Evolutionary conservation across 495 filamentous ascomycete species (phyloP), one percentile per base, ranked within the genome.

Genomic region (Penicillium psychrofluorescens): DNA sequence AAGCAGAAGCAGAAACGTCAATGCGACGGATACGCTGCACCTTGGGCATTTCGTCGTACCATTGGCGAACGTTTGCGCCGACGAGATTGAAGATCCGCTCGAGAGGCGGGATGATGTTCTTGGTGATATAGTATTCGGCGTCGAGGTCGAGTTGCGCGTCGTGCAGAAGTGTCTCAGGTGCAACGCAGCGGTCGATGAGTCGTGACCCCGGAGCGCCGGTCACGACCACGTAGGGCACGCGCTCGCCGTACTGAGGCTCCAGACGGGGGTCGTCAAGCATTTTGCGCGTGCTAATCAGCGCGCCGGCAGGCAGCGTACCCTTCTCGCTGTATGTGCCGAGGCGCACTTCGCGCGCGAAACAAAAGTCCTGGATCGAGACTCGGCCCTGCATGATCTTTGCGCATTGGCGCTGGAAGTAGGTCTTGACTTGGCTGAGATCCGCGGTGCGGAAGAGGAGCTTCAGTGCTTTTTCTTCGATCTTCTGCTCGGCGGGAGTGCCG

Each of bases 21-120:
- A 84, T 57, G 36, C 73, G 72, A 27, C 79, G 76, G 32, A 91
- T 78, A 4, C 83, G 77, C 53, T 87, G 87, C 30, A 87, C 74
- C 61, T 94, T 95, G 15, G 92, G 92, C 88, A 95, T 95, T 62
- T 95, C 88, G 42, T 95, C 90, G 48, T 90, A 97, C 92, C 92
- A 98, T 43, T 78, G 73, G 11, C 86, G 73, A 10, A 97, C 86
- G 62, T 94, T 94, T 13, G 90, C 92, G 29, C 92, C 92, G 22
- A 97, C 88, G 10, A 98, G 80, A 59, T 94, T 95, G 74, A 98
- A 97, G 41, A 98, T 97, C 11, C 92, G 80, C 64, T 95, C 92
- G 3, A 98, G 74, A 3, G 92, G 92, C 13, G 94, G 94, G 39
- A 98, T 92, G 16, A 98, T 55, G 55, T 95, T 96, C 70, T 95